Evolutionary conservation across 768 basidiomycete species (phyloP).

Genomic region (Cubamyces lactineus): DNA sequence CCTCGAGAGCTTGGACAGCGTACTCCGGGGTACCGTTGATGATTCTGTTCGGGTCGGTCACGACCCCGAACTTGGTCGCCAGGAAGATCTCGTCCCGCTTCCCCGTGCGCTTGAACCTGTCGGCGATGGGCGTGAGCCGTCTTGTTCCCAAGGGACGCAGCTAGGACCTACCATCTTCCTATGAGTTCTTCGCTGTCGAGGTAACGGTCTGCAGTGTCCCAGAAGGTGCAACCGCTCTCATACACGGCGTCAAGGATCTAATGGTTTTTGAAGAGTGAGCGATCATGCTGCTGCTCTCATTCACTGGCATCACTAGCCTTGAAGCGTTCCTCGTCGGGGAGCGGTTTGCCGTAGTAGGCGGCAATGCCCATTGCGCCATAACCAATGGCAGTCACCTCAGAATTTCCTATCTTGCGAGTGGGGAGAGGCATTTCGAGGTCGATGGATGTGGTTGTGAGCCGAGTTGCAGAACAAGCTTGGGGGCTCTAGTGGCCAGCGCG

Average conservation of each 20-base stretch:
- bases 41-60: conserved; percentile 11
- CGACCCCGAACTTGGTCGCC: conserved; percentile 42
- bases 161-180: conserved; percentile 42
- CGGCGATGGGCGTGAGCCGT: not conserved
- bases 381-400: conserved; percentile 54
- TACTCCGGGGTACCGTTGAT: conserved; percentile 35
- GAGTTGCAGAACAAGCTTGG: not conserved
- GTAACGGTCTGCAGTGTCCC: conserved; percentile 51
- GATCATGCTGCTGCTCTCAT: not conserved
- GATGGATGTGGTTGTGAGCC: not conserved
- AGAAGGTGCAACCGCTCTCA: conserved; percentile 46
- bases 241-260: conserved; percentile 49
- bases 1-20: conserved; percentile 29
- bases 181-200: conserved; percentile 49
- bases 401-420: conserved; percentile 49
- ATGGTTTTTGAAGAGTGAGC: too few relatives aligned
- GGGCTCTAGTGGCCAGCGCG: not conserved
- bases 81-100: conserved; percentile 54
- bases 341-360: conserved; percentile 47
- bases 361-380: conserved; percentile 66
- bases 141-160: too few relatives aligned
- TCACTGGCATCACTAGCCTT: conserved; percentile 41
- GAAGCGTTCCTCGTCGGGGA: conserved; percentile 60
- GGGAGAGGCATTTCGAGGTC: conserved; percentile 25
- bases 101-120: conserved; percentile 59